A percentile compares a stretch with the other conserved stretches of the same genome.
These are phyloP conservation scores for Mycena alexandri DNA, from an alignment of 768 basidiomycete genomes.

Conservation along the genomic window DNA sequence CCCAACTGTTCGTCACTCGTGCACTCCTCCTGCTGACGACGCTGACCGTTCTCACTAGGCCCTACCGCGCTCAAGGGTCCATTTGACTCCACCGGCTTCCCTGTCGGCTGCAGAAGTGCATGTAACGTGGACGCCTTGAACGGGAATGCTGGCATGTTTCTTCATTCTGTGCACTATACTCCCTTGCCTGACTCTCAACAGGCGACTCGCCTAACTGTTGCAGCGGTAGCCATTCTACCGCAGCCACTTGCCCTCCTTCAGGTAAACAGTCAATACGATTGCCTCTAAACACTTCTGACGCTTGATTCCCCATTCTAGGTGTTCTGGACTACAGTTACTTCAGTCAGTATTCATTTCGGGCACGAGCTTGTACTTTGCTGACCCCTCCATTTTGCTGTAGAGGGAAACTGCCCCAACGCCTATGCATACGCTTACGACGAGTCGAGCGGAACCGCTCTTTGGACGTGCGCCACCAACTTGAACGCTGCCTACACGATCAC, in stretches of 20 bases:
- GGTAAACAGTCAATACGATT: too few relatives aligned
- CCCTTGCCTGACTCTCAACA: neutral
- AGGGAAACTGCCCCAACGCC: conserved; percentile 50
- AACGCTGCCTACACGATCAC: conserved; percentile 52
- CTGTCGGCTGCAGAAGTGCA: conserved; percentile 59
- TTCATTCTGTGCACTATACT: conserved; percentile 37
- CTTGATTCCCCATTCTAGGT: too few relatives aligned
- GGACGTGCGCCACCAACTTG: conserved; percentile 50
- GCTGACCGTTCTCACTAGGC: conserved; percentile 25
- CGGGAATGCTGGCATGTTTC: conserved; percentile 54
- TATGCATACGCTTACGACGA: conserved; percentile 64
- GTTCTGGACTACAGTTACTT: conserved; percentile 63
- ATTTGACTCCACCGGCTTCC: conserved; percentile 48
- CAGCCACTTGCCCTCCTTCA: conserved; percentile 61
- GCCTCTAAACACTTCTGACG: too few relatives aligned
- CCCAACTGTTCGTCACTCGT: conserved; percentile 49
- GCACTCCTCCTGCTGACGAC: too few relatives aligned
- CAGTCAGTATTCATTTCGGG: conserved; percentile 48
- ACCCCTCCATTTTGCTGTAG: conserved; percentile 33
- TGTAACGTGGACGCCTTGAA: conserved; percentile 53
- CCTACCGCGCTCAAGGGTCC: conserved; percentile 34
- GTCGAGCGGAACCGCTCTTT: conserved; percentile 58
- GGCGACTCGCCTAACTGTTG: conserved; percentile 43
- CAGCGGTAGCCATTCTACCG: conserved; percentile 44
- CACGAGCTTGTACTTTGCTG: neutral